These are phyloP conservation scores for Taphrina confusa DNA, from an alignment of 1,139 yeast genomes.

Conservation along the genomic window DNA sequence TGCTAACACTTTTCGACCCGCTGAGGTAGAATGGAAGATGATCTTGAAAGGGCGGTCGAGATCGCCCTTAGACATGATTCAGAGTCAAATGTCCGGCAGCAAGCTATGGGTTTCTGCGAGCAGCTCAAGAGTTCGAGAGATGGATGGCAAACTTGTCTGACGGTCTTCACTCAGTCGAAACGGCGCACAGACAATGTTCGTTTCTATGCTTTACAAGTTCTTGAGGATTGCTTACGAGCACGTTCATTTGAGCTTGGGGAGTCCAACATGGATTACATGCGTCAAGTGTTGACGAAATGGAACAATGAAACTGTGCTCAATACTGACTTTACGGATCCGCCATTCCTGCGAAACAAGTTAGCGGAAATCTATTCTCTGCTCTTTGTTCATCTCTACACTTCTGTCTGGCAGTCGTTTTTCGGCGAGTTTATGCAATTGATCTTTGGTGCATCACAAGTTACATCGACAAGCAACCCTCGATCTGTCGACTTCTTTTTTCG, in stretches of 20 bases:
- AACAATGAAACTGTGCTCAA: conserved; percentile 37
- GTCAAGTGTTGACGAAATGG: conserved; percentile 54
- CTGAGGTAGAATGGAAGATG: conserved; percentile 62
- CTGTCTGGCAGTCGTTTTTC: conserved; percentile 66
- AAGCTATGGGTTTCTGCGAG: conserved; percentile 76
- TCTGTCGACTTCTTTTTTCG: conserved; percentile 79
- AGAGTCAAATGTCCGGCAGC: conserved; percentile 54
- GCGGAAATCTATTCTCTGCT: conserved; percentile 71
- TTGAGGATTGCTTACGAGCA: conserved; percentile 60
- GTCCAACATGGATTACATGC: conserved; percentile 54
- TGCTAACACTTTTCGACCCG: background rate
- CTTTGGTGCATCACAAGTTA: conserved; percentile 40
- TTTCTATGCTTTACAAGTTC: conserved; percentile 80
- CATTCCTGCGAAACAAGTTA: conserved; percentile 67
- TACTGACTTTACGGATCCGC: conserved; percentile 37
- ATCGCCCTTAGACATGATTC: conserved; percentile 82
- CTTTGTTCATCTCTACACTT: conserved; percentile 66
- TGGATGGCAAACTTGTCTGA: conserved; percentile 77
- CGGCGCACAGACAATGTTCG: conserved; percentile 49
- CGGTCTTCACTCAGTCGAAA: conserved; percentile 55
- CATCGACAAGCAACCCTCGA: conserved; percentile 48
- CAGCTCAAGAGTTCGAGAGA: conserved; percentile 72
- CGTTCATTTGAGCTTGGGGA: conserved; percentile 42
- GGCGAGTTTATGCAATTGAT: conserved; percentile 58
- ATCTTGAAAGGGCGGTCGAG: conserved; percentile 89